Base-by-base conservation (phyloP, 2,329 filamentous ascomycete genomes). In the Botryotinia calthae region DNA sequence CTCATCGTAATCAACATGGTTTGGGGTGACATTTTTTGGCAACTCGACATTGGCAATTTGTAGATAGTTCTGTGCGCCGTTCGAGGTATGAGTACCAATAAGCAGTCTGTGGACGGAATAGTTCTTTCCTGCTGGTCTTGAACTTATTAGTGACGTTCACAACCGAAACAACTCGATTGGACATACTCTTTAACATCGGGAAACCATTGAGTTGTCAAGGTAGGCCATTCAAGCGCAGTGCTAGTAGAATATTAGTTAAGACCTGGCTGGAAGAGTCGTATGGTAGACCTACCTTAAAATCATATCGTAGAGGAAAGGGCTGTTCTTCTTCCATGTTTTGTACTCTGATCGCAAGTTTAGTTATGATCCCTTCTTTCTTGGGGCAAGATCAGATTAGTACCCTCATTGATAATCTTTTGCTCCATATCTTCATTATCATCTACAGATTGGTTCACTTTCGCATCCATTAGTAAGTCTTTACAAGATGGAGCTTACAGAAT, bases 241-340 rank as follows among this genome's bases (percentile, higher is more conserved):
- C 94, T 91, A 66, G 48, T 70, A 44, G 25, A 18, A 42, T 25
- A 37, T 80, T 44, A 79, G 75, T 37, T 66, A 48, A 76, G 64
- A 70, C 58, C 56, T 40, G 16, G 31, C 31, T 28, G 68, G 40
- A 12, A n/a, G 8, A 22, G 34, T 48, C 20, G 62, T 28, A 72
- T 71, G 28, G n/a, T 42, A 56, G 51, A 28, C 34, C 18, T 82
- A 90, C 90, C 90, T 95, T 76, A 98, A 87, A 77, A 99, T 96
- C 90, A 98, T 93, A 82, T 99, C 96, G 83, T 99, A 99, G 79
- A 99, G 91, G 81, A 98, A 98, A 5, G 96, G 95, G 76, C 93
- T 94, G 84, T 99, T 99, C 87, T 99, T 99, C 87, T 99, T 99
- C 96, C 96, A 99, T 77, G 95, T 98, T 83, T 99, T 99, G 88